Conservation (phyloP, 257 asterid species). For the Nicotiana benthamiana region DNA sequence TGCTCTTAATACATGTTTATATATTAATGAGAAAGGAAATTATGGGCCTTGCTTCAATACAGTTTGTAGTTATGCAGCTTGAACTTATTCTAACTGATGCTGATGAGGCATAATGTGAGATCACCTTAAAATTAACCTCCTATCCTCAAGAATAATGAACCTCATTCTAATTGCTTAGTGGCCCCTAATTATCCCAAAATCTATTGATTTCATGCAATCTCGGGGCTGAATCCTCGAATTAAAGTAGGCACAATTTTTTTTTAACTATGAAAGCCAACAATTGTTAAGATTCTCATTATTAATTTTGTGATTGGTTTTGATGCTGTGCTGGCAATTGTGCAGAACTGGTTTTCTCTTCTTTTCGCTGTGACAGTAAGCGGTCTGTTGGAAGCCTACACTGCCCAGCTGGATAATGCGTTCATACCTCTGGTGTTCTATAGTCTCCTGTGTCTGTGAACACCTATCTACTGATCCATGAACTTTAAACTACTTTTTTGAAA, state of each 20-base stretch:
- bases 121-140: neutral
- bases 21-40: neutral
- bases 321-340: constrained; percentile 23
- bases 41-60: neutral
- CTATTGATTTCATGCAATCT: neutral
- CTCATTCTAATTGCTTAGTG: neutral
- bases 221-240: neutral
- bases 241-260: neutral
- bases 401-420: constrained; percentile 97
- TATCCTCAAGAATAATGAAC: neutral
- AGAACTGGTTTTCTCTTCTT: constrained; percentile 80
- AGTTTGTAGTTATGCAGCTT: neutral
- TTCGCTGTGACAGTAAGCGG: constrained; percentile 77
- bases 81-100: neutral
- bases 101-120: neutral
- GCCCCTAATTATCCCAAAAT: neutral
- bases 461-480: neutral
- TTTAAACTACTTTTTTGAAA: neutral
- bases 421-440: constrained; percentile 94
- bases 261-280: neutral
- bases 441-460: constrained; percentile 66
- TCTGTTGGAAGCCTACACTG: constrained; percentile 88
- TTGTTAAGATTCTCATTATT: neutral
- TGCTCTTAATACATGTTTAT: neutral
- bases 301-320: constrained; percentile 14